These are phyloP conservation scores for Epichloe hybrida DNA, from an alignment of 2,329 filamentous ascomycete species.

Conservation along the genomic window DNA sequence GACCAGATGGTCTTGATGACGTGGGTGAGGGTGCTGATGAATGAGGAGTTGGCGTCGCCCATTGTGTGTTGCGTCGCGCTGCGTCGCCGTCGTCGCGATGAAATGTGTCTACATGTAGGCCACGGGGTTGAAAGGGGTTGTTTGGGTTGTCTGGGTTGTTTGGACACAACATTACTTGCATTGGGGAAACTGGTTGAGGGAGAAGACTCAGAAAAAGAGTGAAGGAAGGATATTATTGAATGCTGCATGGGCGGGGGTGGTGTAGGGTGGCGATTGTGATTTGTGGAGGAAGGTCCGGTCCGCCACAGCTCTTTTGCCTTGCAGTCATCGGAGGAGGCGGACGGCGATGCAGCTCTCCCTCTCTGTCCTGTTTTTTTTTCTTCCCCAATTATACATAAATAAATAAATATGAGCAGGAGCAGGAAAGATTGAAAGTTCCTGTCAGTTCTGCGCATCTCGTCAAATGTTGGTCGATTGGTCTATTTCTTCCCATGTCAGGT, in stretches of 20 bases:
- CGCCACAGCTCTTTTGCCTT: background rate
- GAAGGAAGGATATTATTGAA: no score
- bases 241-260: background rate
- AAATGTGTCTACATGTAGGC: background rate
- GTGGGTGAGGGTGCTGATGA: slow-evolving; percentile 12
- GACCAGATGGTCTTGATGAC: slow-evolving; percentile 14
- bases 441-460: no score
- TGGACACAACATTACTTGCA: background rate
- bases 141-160: background rate
- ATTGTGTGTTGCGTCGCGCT: slow-evolving; percentile 1
- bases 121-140: background rate
- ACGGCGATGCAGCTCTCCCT: background rate
- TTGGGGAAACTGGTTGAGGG: background rate
- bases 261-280: background rate
- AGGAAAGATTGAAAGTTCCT: no score
- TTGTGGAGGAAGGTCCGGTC: background rate
- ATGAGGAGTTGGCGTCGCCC: slow-evolving; percentile 8
- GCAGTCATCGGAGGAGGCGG: background rate
- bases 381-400: no score
- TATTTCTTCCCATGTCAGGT: no score
- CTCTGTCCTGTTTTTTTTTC: background rate
- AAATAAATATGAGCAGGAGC: no score
- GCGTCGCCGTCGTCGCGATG: no score
- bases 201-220: background rate
- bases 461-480: no score